Evolutionary conservation across 331 rosid species (phyloP).

Genomic region (Erythrophleum ivorense): DNA sequence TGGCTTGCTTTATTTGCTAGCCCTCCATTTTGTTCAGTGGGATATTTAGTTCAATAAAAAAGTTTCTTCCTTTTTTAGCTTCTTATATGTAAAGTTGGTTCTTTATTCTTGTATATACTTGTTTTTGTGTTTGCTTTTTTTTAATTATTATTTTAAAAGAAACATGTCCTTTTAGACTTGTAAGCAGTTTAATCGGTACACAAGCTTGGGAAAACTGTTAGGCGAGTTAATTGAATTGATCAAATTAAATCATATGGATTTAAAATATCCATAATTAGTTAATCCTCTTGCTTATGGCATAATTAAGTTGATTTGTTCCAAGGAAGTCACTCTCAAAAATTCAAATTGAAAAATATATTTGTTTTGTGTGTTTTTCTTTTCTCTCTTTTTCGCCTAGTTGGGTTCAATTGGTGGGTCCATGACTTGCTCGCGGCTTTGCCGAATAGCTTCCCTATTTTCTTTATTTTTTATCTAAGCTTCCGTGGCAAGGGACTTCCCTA

Average conservation of each 20-base stretch:
- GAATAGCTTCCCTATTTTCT: too few relatives aligned
- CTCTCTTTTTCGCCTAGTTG: too few relatives aligned
- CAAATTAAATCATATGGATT: slow-evolving; percentile 4
- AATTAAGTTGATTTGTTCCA: neutral
- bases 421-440: too few relatives aligned
- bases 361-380: too few relatives aligned
- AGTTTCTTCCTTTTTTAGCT: slow-evolving; percentile 12
- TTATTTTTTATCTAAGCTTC: too few relatives aligned
- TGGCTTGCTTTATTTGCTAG: slow-evolving; percentile 23
- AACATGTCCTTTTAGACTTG: neutral
- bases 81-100: neutral
- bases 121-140: neutral
- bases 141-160: neutral
- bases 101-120: neutral
- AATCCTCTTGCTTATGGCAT: neutral
- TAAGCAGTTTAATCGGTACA: neutral
- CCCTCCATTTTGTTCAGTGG: slow-evolving; percentile 32
- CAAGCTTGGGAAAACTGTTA: too few relatives aligned
- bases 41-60: slow-evolving; percentile 35
- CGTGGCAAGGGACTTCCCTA: too few relatives aligned
- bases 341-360: too few relatives aligned
- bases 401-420: too few relatives aligned
- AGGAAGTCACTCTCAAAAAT: too few relatives aligned
- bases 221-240: slow-evolving; percentile 28
- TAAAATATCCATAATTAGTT: neutral